Evolutionary conservation across 1,284 basidiomycete genomes (phyloP).

Genomic region (Tilletia horrida): DNA sequence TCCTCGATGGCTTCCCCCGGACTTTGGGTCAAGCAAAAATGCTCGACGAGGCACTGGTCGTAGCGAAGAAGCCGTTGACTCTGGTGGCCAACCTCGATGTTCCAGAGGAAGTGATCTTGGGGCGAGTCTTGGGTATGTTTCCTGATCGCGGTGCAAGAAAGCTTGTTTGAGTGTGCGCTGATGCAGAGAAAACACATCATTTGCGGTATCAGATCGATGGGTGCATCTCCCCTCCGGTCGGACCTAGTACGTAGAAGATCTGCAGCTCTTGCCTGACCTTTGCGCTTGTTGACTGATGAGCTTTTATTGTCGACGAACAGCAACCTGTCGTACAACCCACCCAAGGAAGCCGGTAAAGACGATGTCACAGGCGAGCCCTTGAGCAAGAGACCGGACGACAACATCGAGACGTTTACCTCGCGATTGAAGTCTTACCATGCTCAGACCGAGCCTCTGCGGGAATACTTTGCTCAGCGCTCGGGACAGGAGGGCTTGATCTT

Average conservation of each 20-base stretch:
- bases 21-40: slow-evolving; percentile 83
- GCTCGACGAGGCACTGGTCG: slow-evolving; percentile 62
- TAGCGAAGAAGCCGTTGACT: slow-evolving; percentile 60
- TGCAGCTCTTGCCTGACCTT: neutral
- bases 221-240: slow-evolving; percentile 87
- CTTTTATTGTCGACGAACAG: neutral
- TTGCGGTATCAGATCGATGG: slow-evolving; percentile 63
- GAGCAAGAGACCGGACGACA: slow-evolving; percentile 84
- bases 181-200: too few species aligned
- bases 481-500: slow-evolving; percentile 57
- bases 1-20: slow-evolving; percentile 92
- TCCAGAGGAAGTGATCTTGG: slow-evolving; percentile 80
- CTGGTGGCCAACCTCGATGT: slow-evolving; percentile 89
- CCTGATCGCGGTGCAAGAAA: neutral
- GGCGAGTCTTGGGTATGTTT: slow-evolving; percentile 68
- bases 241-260: slow-evolving; percentile 78
- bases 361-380: slow-evolving; percentile 89
- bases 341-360: slow-evolving; percentile 78
- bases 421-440: slow-evolving; percentile 77
- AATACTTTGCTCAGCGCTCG: slow-evolving; percentile 67
- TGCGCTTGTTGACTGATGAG: too few species aligned
- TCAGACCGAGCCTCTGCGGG: slow-evolving; percentile 80
- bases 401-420: slow-evolving; percentile 77
- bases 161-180: neutral
- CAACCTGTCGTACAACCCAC: slow-evolving; percentile 65